Conservation (phyloP, 805 yeast species). For the Yarrowia sp. region DNA sequence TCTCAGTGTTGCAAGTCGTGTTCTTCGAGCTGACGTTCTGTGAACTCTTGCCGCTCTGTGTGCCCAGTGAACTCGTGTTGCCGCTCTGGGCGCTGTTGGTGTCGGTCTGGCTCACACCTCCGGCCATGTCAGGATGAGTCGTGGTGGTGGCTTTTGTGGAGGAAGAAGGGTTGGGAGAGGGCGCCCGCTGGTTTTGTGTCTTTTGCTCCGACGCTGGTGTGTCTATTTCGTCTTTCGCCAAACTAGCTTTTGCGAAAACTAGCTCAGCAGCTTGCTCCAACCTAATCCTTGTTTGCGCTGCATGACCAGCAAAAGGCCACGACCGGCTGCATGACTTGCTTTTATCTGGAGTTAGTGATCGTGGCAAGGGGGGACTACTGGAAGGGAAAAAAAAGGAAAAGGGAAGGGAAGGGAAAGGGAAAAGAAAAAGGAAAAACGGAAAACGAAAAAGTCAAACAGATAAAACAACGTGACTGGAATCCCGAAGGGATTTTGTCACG, state of each 20-base stretch:
- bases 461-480: neutral
- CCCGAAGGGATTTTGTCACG: too few species aligned
- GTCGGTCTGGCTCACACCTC: neutral
- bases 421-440: neutral
- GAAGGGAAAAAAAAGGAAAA: too few species aligned
- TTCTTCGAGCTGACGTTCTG: too few species aligned
- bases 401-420: neutral
- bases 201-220: slow-evolving; percentile 23
- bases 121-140: neutral
- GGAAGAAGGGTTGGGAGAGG: neutral
- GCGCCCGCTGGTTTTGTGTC: slow-evolving; percentile 20
- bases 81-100: too few species aligned
- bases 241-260: slow-evolving; percentile 17
- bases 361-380: slow-evolving; percentile 37
- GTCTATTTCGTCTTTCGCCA: slow-evolving; percentile 30
- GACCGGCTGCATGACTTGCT: slow-evolving; percentile 33
- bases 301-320: slow-evolving; percentile 11
- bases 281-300: slow-evolving; percentile 34
- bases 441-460: neutral
- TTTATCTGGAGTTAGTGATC: slow-evolving; percentile 37
- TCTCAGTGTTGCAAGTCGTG: too few species aligned
- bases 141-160: neutral
- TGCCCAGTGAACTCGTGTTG: too few species aligned
- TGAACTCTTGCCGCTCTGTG: too few species aligned
- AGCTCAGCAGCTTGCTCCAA: slow-evolving; percentile 19